Conservation (phyloP, 2,329 filamentous ascomycete genomes). For the Colletotrichum sojae region DNA sequence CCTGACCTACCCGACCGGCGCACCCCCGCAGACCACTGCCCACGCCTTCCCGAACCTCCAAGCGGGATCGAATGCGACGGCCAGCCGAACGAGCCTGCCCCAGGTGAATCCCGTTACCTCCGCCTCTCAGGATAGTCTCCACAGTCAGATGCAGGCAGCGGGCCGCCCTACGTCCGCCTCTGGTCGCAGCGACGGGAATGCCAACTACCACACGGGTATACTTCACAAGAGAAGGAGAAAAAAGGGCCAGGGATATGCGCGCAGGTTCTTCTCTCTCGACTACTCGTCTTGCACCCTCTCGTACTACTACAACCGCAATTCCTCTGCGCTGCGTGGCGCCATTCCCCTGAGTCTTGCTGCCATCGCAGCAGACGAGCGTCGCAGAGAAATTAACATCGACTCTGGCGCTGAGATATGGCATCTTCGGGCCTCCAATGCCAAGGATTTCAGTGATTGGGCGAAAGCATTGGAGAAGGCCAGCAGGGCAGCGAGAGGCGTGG, state of each 20-base stretch:
- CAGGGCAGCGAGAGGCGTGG: conserved; percentile 71
- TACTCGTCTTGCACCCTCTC: conserved; percentile 95
- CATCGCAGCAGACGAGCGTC: conserved; percentile 88
- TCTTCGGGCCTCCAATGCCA: conserved; percentile 83
- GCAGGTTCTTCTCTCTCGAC: conserved; percentile 95
- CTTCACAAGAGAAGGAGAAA: conserved; percentile 93
- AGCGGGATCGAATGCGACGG: conserved; percentile 46
- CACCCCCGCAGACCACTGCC: conserved; percentile 81
- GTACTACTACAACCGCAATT: conserved; percentile 96
- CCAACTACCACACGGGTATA: conserved; percentile 84
- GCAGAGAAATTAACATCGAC: conserved; percentile 94
- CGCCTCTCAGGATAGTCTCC: conserved; percentile 73
- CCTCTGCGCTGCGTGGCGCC: conserved; percentile 90
- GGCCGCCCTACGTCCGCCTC: conserved; percentile 65
- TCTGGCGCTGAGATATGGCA: conserved; percentile 99
- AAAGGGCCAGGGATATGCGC: conserved; percentile 92
- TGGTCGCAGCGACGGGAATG: conserved; percentile 64
- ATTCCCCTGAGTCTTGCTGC: conserved; percentile 93
- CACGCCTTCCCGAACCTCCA: conserved; percentile 73
- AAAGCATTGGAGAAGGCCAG: conserved; percentile 87
- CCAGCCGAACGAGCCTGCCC: conserved; percentile 67
- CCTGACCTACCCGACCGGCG: conserved; percentile 90
- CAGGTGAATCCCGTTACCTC: conserved; percentile 60
- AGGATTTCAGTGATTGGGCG: conserved; percentile 92
- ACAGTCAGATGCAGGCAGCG: conserved; percentile 61